Evolutionary conservation across 805 yeast species (phyloP).

Genomic region (Blastobotrys mokoenaii): DNA sequence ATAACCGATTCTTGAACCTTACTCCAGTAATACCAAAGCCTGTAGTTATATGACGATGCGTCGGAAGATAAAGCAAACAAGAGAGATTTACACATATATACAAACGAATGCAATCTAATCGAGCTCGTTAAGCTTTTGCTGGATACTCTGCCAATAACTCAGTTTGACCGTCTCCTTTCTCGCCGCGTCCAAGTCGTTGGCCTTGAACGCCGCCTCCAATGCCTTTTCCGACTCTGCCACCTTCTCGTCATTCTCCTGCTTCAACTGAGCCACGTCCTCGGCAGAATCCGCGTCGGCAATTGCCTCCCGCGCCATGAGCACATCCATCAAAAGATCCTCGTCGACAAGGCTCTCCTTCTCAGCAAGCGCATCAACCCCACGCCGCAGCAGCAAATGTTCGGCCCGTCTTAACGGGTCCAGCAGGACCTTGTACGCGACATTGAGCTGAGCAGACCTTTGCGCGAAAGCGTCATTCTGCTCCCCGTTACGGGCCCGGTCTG

Average conservation of each 20-base stretch:
- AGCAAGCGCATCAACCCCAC: conserved; percentile 48
- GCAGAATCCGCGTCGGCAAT: conserved; percentile 57
- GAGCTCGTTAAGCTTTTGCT: conserved; percentile 50
- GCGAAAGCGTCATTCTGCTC: conserved; percentile 17
- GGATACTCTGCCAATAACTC: conserved; percentile 79
- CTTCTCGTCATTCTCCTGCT: conserved; percentile 48
- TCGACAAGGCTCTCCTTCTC: conserved; percentile 36
- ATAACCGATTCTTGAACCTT: no score
- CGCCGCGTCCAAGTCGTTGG: conserved; percentile 47
- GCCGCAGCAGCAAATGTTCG: conserved; percentile 45
- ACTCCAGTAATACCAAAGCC: no score
- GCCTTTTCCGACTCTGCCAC: conserved; percentile 38
- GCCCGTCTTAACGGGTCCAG: conserved; percentile 65
- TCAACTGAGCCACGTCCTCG: conserved; percentile 46
- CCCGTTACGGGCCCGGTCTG: conserved; percentile 47
- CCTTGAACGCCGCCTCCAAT: conserved; percentile 40
- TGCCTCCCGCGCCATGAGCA: conserved; percentile 78
- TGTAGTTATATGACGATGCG: no score
- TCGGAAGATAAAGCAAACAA: no score
- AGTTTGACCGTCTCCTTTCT: conserved; percentile 60
- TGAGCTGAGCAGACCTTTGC: conserved; percentile 45
- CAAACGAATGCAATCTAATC: not conserved
- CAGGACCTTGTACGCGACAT: conserved; percentile 69
- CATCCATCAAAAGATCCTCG: conserved; percentile 55
- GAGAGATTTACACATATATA: no score